Conservation (phyloP, 805 yeast species). For the Yarrowia phangngaensis region DNA sequence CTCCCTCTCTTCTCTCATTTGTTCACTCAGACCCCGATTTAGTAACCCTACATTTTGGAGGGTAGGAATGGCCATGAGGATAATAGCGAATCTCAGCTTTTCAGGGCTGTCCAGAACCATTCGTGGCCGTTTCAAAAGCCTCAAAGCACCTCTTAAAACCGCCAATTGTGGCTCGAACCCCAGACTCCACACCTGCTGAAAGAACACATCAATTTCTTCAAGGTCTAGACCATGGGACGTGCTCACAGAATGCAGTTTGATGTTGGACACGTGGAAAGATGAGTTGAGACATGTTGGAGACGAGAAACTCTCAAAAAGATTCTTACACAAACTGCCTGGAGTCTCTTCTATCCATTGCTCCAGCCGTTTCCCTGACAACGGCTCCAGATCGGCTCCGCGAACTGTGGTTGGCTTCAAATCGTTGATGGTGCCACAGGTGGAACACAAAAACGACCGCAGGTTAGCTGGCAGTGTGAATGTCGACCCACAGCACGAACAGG, state of each 20-base stretch:
- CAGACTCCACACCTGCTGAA: constrained; percentile 10
- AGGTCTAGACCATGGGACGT: constrained; percentile 16
- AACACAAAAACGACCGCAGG: constrained; percentile 6
- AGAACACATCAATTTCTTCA: constrained; percentile 18
- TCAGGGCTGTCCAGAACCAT: constrained; percentile 7
- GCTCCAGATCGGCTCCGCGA: constrained; percentile 4
- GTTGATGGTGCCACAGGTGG: constrained; percentile 7
- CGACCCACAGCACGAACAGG: constrained; percentile 14
- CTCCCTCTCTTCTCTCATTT: constrained; percentile 1
- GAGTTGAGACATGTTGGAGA: constrained; percentile 15
- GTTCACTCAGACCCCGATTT: constrained; percentile 7
- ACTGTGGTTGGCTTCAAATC: constrained; percentile 10
- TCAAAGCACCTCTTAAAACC: constrained; percentile 7
- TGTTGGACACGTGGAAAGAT: constrained; percentile 1
- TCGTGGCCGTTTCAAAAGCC: constrained; percentile 2
- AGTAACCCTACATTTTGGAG: not conserved
- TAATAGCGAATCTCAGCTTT: constrained; percentile 3
- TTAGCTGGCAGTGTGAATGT: constrained; percentile 4
- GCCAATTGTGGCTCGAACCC: constrained; percentile 10
- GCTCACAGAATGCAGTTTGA: constrained; percentile 7
- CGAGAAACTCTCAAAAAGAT: constrained; percentile 14
- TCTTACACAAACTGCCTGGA: constrained; percentile 1
- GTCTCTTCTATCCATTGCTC: constrained; percentile 2
- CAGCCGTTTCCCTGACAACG: not conserved
- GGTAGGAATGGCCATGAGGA: constrained; percentile 10